Evolutionary conservation across 495 filamentous ascomycete species (phyloP), one percentile per base, ranked within the genome.

Genomic region (Podospora didyma): DNA sequence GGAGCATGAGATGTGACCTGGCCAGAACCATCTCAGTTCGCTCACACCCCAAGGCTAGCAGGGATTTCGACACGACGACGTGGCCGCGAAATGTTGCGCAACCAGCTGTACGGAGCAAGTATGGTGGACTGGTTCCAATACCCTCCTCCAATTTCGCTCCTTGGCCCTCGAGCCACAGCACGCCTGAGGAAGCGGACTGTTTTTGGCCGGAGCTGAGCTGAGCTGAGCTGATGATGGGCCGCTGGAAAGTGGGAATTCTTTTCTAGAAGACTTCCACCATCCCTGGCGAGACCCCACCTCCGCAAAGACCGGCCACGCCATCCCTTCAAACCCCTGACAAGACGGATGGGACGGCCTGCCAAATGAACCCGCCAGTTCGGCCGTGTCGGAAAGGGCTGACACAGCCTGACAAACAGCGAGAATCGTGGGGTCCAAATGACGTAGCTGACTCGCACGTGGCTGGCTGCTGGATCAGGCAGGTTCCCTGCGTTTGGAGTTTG

Each of bases 221-320:
- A 42, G 12, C 39, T 16, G 5, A 14, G 14, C 39, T 42, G 14
- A 14, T 9, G 42, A 10, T 46, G 10, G 10, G 45, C 17, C 6
- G 12, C 22, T 21, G 45, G 7, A 12, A 21, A 22, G 22, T 19
- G 1, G 22, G 22, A 6, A 12, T 9, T 6, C 9, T 52, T 52
- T 52, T 52, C 49, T 42, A 52, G 49, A 52, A 52, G 16, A 9
- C 28, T 52, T 52, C 49, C 49, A 16, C 6, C 7, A 47, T 22
- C 28, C 49, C 49, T 39, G 17, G 12, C 23, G 14, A 14, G 17
- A 9, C 35, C 35, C 19, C 26, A 52, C 35, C 49, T 34, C 49
- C 28, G 28, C 28, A 37, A 26, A 34, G 24, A 6, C 5, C 21
- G 5, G 10, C 46, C 21, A 44, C n/a, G 46, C 46, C 14, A 24